Conservation (phyloP, 306 rosid species). For the Cucurbita ficifolia region DNA sequence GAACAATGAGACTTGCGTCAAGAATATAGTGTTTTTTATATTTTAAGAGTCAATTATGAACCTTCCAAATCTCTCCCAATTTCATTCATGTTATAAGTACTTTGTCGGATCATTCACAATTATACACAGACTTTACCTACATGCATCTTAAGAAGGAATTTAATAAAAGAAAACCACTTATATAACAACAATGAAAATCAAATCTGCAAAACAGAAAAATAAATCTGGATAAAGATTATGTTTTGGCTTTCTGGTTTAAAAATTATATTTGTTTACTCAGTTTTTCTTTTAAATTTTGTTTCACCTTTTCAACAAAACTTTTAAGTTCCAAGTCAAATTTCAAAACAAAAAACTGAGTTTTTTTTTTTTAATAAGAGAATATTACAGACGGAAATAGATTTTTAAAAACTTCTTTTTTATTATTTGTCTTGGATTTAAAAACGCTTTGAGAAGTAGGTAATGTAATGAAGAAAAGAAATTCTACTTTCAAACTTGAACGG, state of each 20-base stretch:
- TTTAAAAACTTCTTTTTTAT: not conserved
- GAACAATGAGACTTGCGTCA: not conserved
- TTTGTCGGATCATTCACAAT: not conserved
- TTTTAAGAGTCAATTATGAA: not conserved
- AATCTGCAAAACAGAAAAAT: not conserved
- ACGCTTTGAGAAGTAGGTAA: not conserved
- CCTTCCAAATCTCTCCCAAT: not conserved
- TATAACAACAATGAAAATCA: not conserved
- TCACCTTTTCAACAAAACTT: not conserved
- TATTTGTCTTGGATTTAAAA: not conserved
- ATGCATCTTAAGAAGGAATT: not conserved
- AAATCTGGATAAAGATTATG: not conserved
- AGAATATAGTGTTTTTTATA: not conserved
- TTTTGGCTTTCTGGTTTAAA: not conserved
- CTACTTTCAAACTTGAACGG: not conserved
- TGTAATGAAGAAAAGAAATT: not conserved
- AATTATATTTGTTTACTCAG: not conserved
- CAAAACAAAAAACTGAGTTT: not conserved
- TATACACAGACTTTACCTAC: not conserved
- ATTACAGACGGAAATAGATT: not conserved
- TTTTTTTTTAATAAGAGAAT: too few species aligned
- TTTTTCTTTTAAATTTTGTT: not conserved
- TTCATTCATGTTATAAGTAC: not conserved
- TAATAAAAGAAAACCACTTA: not conserved
- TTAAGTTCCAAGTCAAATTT: not conserved